These are phyloP conservation scores for Cordyceps tenuipes DNA, from an alignment of 2,329 filamentous ascomycete genomes.

Conservation along the genomic window DNA sequence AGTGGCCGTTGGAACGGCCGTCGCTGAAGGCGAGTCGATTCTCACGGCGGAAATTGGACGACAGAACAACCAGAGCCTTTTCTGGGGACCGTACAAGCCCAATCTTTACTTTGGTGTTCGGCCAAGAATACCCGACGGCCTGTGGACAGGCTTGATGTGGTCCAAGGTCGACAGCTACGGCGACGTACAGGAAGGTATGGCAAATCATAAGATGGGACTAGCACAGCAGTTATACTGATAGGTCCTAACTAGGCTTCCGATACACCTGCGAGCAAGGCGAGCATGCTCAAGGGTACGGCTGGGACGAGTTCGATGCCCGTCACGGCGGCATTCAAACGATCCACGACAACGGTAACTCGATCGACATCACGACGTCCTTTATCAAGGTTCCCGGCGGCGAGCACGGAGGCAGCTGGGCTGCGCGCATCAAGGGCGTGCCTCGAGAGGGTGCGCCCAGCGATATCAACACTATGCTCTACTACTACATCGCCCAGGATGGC, in stretches of 20 bases:
- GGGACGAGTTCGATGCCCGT: constrained; percentile 92
- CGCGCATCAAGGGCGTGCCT: constrained; percentile 73
- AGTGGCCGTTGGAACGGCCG: constrained; percentile 20
- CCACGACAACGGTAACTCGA: constrained; percentile 76
- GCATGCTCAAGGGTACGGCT: constrained; percentile 90
- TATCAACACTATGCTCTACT: constrained; percentile 69
- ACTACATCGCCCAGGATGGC: constrained; percentile 77
- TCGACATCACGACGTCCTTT: constrained; percentile 90
- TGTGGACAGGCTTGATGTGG: constrained; percentile 84
- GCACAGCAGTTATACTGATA: neutral
- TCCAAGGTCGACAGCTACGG: constrained; percentile 71
- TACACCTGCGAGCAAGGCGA: constrained; percentile 96
- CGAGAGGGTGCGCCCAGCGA: constrained; percentile 58
- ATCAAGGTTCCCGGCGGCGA: constrained; percentile 82
- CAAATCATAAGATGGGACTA: neutral
- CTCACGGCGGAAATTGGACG: constrained; percentile 42
- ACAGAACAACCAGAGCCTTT: constrained; percentile 68
- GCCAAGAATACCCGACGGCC: constrained; percentile 70
- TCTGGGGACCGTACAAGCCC: constrained; percentile 93
- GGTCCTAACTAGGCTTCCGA: constrained; percentile 56
- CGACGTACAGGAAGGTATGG: constrained; percentile 66
- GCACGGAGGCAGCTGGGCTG: constrained; percentile 87
- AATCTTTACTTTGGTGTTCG: constrained; percentile 92
- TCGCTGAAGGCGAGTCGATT: constrained; percentile 27
- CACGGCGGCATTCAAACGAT: constrained; percentile 83